Evolutionary conservation across 2,329 filamentous ascomycete species (phyloP).

Genomic region (Pseudocercospora eumusae): DNA sequence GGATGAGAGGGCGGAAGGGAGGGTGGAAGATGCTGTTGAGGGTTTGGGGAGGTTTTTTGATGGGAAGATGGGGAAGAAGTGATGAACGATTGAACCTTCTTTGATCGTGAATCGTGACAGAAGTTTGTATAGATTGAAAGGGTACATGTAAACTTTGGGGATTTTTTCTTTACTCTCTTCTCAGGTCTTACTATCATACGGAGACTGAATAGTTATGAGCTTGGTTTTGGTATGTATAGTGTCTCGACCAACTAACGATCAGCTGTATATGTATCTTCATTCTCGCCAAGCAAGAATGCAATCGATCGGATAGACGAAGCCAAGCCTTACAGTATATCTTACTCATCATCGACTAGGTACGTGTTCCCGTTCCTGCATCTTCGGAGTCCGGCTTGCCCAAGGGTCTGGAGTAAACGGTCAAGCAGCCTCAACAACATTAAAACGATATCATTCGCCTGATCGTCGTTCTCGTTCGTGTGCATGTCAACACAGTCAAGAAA

Average conservation of each 20-base stretch:
- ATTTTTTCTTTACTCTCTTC: too few relatives aligned
- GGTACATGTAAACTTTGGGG: too few relatives aligned
- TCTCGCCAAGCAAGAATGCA: background rate
- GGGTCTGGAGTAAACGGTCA: background rate
- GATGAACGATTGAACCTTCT: too few relatives aligned
- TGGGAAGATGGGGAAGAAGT: background rate
- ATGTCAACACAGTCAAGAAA: background rate
- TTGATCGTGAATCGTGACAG: too few relatives aligned
- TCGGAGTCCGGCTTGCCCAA: background rate
- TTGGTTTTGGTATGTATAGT: too few relatives aligned
- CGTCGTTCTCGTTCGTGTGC: background rate
- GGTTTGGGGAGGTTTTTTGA: slow-evolving; percentile 22
- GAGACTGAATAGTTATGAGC: too few relatives aligned
- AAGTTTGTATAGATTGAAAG: too few relatives aligned
- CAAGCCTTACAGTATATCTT: background rate
- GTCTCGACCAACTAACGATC: too few relatives aligned
- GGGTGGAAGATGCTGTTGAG: slow-evolving; percentile 14
- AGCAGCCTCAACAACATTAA: background rate
- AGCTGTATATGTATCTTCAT: too few relatives aligned
- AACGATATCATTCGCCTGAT: background rate
- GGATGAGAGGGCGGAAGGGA: slow-evolving; percentile 11
- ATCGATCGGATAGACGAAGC: background rate
- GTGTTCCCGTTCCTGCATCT: background rate
- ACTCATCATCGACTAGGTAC: background rate
- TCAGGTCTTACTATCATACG: too few relatives aligned